Conservation (phyloP, 2,329 filamentous ascomycete genomes). For the Colletotrichum spaethianum region DNA sequence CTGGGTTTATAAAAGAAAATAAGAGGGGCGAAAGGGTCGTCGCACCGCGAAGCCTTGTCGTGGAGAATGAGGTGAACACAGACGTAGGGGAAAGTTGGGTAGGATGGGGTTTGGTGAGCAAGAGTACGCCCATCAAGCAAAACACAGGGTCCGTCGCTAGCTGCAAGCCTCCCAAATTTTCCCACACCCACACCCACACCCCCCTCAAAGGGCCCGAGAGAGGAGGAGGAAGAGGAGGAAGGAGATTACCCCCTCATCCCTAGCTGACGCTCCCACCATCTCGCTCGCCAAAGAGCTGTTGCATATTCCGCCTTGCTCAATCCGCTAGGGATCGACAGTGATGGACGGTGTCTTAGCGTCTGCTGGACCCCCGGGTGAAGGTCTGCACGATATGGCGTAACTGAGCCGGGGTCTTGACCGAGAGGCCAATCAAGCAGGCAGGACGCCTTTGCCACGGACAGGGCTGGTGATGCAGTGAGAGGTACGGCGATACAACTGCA, state of each 20-base stretch:
- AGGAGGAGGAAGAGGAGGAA: background rate
- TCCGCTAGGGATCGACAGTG: conserved; percentile 41
- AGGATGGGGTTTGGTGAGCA: conserved; percentile 36
- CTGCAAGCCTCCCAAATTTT: background rate
- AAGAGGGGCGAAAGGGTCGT: conserved; percentile 37
- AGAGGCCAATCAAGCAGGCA: conserved; percentile 7
- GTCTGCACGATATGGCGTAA: conserved; percentile 41
- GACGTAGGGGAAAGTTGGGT: conserved; percentile 35
- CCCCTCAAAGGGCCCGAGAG: background rate
- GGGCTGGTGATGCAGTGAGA: conserved; percentile 40
- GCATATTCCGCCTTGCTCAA: conserved; percentile 27
- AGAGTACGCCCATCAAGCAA: conserved; percentile 31
- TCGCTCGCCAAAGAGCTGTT: conserved; percentile 25
- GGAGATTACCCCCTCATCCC: conserved; percentile 22
- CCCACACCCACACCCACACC: conserved; percentile 2
- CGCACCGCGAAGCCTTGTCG: conserved; percentile 31
- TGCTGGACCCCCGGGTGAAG: conserved; percentile 10
- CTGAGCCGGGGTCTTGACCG: conserved; percentile 26
- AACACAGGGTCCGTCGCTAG: conserved; percentile 40
- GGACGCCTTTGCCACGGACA: conserved; percentile 33
- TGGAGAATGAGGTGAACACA: conserved; percentile 39
- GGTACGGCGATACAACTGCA: conserved; percentile 29
- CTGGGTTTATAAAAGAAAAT: conserved; percentile 42
- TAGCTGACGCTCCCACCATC: conserved; percentile 20
- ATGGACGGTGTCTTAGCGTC: conserved; percentile 40